Evolutionary conservation across 306 rosid species (phyloP), one percentile per base, ranked within the genome.

Genomic region (Psophocarpus tetragonolobus): DNA sequence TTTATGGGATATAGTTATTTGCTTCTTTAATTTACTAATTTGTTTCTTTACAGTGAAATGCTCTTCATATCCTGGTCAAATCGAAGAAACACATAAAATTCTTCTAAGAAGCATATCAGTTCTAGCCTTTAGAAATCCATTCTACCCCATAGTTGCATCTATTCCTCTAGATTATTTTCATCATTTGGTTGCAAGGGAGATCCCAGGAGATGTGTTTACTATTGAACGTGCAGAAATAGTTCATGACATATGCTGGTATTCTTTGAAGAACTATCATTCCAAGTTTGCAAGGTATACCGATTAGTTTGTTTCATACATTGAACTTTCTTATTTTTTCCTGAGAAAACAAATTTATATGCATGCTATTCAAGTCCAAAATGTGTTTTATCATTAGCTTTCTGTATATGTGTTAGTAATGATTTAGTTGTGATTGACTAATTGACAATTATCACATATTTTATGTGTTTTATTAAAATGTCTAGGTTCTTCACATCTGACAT

Each of bases 161-260:
- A 64, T 84, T 68, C 80, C 89, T 39, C 74, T 76, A 62, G 77
- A 84, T 30, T 78, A 57, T 64, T 85, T 92, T 82, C 85, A 85
- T 71, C 88, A 85, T 76, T 76, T 81, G 60, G 81, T 87, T 78
- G 92, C 89, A 51, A 90, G 85, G 83, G 97, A 89, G 89, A 80
- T 87, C 70, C 82, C 86, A 1, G 89, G 87, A 84, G 98, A 94
- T 80, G 82, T 77, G 39, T 90, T 92, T 79, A 79, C 88, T 54
- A 84, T 92, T 53, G 97, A 94, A 83, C 97, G 93, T 20, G 97
- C 97, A 35, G 92, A 85, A 60, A 54, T 89, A 81, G 76, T 94
- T 63, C 80, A 86, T 75, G 84, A 80, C 71, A 75, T 90, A 80
- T 82, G 97, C 80, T 89, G 90, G 90, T 64, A 88, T 83, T 89